Evolutionary conservation across 164 flowering plant genomes (phyloP).

Genomic region (Vitis cinerea): DNA sequence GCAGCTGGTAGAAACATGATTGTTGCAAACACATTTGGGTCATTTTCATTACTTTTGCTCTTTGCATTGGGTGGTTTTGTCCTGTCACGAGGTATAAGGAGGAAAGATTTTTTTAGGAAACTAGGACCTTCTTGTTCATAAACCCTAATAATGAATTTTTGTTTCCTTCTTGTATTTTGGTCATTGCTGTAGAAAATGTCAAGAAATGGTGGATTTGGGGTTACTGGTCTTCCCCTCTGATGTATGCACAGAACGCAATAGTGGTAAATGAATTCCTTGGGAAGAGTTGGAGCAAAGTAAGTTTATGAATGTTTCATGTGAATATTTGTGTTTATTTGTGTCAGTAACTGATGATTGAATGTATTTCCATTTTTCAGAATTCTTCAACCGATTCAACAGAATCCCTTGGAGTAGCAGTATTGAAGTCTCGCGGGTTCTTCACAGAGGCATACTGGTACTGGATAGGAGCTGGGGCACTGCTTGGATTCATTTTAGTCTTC

Average conservation of each 20-base stretch:
- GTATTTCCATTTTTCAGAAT: constrained; percentile 8
- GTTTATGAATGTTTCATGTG: neutral
- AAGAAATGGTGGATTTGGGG: no score
- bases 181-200: no score
- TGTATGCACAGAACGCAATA: no score
- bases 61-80: constrained; percentile 27
- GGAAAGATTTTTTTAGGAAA: neutral
- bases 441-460: constrained; percentile 26
- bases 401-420: constrained; percentile 15
- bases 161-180: no score
- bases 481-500: constrained; percentile 18
- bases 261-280: no score
- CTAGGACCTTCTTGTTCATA: no score
- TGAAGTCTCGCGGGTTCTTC: constrained; percentile 27
- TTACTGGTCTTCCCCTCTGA: no score
- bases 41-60: constrained; percentile 14
- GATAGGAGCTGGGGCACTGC: constrained; percentile 24
- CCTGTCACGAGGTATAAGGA: constrained; percentile 24
- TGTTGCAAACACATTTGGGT: constrained; percentile 28
- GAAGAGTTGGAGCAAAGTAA: no score
- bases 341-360: neutral
- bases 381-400: constrained; percentile 11
- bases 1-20: constrained; percentile 24
- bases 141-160: no score
- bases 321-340: neutral